Evolutionary conservation across 169 alveolate genomes (phyloP), one percentile per base, ranked within the genome.

Genomic region (Plasmodium blacklocki): DNA sequence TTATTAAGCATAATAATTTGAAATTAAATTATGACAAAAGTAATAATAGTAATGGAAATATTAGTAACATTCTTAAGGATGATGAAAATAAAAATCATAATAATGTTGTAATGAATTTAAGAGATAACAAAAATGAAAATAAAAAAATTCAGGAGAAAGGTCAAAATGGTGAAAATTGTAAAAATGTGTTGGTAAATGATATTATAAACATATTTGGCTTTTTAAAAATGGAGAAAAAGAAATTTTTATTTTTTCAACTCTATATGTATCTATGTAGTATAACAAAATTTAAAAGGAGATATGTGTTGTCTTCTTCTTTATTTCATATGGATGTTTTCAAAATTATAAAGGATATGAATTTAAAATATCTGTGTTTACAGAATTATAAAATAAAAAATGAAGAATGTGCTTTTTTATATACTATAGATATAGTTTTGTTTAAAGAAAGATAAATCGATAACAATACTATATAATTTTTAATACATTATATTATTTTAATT

Each of bases 331-430:
- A 78, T 59, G 71, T 78, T 43, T 78, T 78, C 23, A 64, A 49
- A 19, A 29, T 78, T 78, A 64, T 78, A 66, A 67, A 78, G 52
- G 19, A 66, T 23, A 78, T 78, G 67, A 58, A 50, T 45, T 50
- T 54, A 58, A 66, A 45, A 71, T 64, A 78, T 26, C 71, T 59
- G 49, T 50, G 74, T 39, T 23, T 52, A 49, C 54, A 74, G 54
- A 64, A 78, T 78, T 63, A 49, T 59, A 19, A 78, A 68, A 78
- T 78, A 49, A 63, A 78, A 78, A 78, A 78, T 78, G 89, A 78
- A 26, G 71, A 78, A 78, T 60, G 78, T 19, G 43, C 89, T 26
- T 78, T 78, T 78, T 71, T 78, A 80, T 78, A 78, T 71, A 39
- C 80, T 18, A 66, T 78, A 21, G 89, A 78, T 59, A 78, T 78